phyloP scores from a whole-genome alignment of 805 yeast species.

The Jamesozyma spencerorum region DNA sequence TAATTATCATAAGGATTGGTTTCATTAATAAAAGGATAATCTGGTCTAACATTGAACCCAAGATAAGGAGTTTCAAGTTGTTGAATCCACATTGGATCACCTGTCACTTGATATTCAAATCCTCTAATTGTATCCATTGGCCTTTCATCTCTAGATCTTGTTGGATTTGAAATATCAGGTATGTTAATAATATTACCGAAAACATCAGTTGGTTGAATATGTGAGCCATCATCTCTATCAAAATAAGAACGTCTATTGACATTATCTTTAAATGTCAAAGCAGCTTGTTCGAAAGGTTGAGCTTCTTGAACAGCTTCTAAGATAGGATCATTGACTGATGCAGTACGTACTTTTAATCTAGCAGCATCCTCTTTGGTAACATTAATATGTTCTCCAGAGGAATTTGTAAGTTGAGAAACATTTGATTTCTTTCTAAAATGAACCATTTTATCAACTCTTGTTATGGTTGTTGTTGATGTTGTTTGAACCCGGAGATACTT shows the following conservation, averaged over 20 bases:
- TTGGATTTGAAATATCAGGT: constrained; percentile 87
- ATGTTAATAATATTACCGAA: constrained; percentile 74
- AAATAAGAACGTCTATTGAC: constrained; percentile 31
- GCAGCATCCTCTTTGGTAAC: constrained; percentile 42
- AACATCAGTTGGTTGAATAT: constrained; percentile 44
- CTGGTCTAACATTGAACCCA: constrained; percentile 79
- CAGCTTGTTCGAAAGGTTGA: constrained; percentile 79
- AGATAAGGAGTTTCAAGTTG: constrained; percentile 69
- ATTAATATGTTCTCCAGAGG: constrained; percentile 26
- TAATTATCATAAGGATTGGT: neutral
- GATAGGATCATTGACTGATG: constrained; percentile 79
- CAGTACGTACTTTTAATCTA: constrained; percentile 52
- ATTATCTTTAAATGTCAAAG: constrained; percentile 27
- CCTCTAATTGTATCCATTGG: constrained; percentile 91
- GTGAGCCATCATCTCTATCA: constrained; percentile 34
- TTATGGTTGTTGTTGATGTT: neutral
- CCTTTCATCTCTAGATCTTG: constrained; percentile 86
- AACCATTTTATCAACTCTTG: constrained; percentile 32
- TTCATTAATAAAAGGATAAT: constrained; percentile 33
- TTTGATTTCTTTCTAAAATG: constrained; percentile 33
- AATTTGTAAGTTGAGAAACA: neutral
- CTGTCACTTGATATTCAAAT: constrained; percentile 84
- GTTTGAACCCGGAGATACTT: no score
- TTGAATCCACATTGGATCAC: constrained; percentile 61
- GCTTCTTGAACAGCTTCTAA: constrained; percentile 87